Evolutionary conservation across 768 basidiomycete species (phyloP).

Genomic region (Nidularia pulvinata): DNA sequence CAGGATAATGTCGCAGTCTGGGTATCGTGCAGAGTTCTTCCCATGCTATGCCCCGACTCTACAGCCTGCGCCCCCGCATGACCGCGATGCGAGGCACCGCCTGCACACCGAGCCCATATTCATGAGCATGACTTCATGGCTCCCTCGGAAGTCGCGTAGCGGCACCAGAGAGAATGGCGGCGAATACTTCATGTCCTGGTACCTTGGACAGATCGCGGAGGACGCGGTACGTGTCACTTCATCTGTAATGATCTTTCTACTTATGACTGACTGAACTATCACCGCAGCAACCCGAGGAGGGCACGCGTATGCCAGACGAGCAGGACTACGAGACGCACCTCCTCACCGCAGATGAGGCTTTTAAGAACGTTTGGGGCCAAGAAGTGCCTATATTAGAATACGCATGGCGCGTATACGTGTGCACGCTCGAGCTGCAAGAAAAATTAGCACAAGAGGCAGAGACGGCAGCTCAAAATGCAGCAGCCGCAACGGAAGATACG

Average conservation of each 20-base stretch:
- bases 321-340: slow-evolving; percentile 43
- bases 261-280: not conserved
- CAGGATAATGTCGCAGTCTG: slow-evolving; percentile 32
- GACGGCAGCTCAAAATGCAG: not conserved
- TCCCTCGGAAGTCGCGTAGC: slow-evolving; percentile 7
- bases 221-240: slow-evolving; percentile 42
- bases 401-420: slow-evolving; percentile 33
- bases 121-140: slow-evolving; percentile 28
- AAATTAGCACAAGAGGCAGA: not conserved
- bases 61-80: slow-evolving; percentile 36
- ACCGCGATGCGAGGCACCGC: slow-evolving; percentile 2
- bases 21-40: slow-evolving; percentile 44
- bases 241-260: not conserved
- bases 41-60: slow-evolving; percentile 38
- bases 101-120: slow-evolving; percentile 44
- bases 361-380: slow-evolving; percentile 17
- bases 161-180: slow-evolving; percentile 22
- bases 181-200: slow-evolving; percentile 58
- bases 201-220: slow-evolving; percentile 47
- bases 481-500: no score
- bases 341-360: slow-evolving; percentile 41
- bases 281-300: slow-evolving; percentile 28
- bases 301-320: slow-evolving; percentile 63
- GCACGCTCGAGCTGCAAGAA: slow-evolving; percentile 12
- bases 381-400: slow-evolving; percentile 33